A percentile compares a stretch with the other conserved stretches of the same genome.
phyloP scores from a whole-genome alignment of 352 stramenopile species.

The Blastocystis sp. region DNA sequence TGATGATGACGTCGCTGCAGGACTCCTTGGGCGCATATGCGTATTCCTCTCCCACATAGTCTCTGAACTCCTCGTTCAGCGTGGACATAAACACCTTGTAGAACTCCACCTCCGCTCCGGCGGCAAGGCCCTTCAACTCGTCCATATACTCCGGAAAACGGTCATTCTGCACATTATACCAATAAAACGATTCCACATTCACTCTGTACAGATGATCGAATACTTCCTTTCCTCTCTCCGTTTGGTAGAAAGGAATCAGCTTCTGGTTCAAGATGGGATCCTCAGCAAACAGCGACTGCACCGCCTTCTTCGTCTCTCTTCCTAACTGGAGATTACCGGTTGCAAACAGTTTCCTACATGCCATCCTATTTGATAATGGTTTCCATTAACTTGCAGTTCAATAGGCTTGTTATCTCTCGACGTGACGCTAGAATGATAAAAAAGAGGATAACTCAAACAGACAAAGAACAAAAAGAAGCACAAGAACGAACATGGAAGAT shows the following conservation, averaged over 20 bases:
- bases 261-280: slow-evolving; percentile 49
- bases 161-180: background rate
- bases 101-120: slow-evolving; percentile 18
- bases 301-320: background rate
- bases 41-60: slow-evolving; percentile 38
- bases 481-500: background rate
- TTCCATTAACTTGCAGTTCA: background rate
- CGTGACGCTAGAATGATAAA: background rate
- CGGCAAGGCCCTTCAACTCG: slow-evolving; percentile 5
- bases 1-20: slow-evolving; percentile 52
- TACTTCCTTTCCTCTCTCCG: slow-evolving; percentile 6
- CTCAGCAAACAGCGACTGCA: background rate
- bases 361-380: slow-evolving; percentile 19
- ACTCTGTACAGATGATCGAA: slow-evolving; percentile 46
- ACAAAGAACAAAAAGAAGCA: background rate
- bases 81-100: slow-evolving; percentile 50
- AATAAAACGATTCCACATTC: background rate
- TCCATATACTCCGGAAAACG: slow-evolving; percentile 56
- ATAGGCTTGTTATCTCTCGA: background rate
- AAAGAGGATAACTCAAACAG: background rate
- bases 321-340: slow-evolving; percentile 12
- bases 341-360: background rate
- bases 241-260: slow-evolving; percentile 52
- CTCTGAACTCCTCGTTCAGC: slow-evolving; percentile 50
- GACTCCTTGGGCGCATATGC: background rate